Base-by-base conservation (phyloP, 495 filamentous ascomycete genomes). In the Rusavskia elegans region DNA sequence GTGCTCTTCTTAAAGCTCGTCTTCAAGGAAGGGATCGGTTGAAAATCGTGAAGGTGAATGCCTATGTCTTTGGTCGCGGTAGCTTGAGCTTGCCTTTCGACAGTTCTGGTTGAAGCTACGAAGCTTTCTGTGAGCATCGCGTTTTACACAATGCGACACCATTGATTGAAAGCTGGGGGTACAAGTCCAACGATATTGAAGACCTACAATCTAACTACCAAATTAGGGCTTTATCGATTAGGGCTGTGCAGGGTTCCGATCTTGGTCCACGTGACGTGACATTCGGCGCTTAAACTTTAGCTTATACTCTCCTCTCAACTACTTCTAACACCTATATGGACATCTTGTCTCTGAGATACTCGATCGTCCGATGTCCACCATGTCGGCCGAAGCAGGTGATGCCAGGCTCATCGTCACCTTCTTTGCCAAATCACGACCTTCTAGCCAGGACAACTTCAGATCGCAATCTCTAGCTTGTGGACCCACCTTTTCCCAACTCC, bases 1-100 rank as follows among this genome's bases (percentile, higher is more conserved):
- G 86, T 87, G 69, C 85, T 94, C 70, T 94, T 95, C 76, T 95
- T 97, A 76, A 94, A 93, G 55, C 79, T 78, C 53, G 76, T 73
- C 60, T 81, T 82, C 56, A 85, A 74, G 7, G 77, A 72, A 51
- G 81, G 75, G 45, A 79, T 70, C 45, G 89, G 85, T 59, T 88
- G 84, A 56, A 87, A 74, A 53, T 85, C 84, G 60, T 94, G 84
- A 55, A 89, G 55, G 68, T 89, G 89, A 59, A 96, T 84, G 46
- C 83, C 85, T 25, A 83, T 81, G 67, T 92, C 87, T 63, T 84
- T 84, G 23, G 81, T 69, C 49, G 77, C 74, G 45, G 78, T 75
- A 13, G 79, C 79, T 51, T 79, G 79, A 54, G 81, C 76, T 52
- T 76, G 65, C 66, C 84, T 77, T 7, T 75, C 75, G 7, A 77